These are phyloP conservation scores for Cronartium quercuum DNA, from an alignment of 1,284 basidiomycete species.

Conservation along the genomic window DNA sequence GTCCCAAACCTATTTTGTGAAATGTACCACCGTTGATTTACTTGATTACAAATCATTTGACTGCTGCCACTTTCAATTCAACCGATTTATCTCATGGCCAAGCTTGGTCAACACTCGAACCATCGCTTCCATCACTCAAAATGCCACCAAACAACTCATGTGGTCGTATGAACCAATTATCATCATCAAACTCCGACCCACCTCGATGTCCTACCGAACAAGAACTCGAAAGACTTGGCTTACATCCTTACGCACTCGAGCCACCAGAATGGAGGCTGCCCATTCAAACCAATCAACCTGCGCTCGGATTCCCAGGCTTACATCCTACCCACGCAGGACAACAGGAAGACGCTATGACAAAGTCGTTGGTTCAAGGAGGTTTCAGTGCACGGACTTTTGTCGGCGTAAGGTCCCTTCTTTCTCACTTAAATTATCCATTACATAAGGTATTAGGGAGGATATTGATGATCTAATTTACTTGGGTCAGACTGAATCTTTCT, in stretches of 20 bases:
- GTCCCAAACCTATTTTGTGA: too few species aligned
- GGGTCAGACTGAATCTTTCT: constrained; percentile 55
- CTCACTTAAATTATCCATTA: too few species aligned
- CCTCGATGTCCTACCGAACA: background rate
- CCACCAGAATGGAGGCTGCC: constrained; percentile 36
- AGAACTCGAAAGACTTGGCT: background rate
- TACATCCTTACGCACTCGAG: constrained; percentile 19
- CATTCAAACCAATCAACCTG: constrained; percentile 30
- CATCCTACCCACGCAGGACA: constrained; percentile 74
- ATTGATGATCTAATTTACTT: background rate
- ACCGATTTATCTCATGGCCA: too few species aligned
- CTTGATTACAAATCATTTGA: too few species aligned
- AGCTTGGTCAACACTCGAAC: background rate
- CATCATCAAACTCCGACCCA: background rate
- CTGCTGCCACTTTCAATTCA: too few species aligned
- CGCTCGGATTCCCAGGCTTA: constrained; percentile 69
- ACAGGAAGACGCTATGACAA: constrained; percentile 75
- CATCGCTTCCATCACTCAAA: background rate
- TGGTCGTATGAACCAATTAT: background rate
- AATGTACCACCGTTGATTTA: too few species aligned
- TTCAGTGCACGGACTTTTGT: constrained; percentile 61
- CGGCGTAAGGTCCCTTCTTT: constrained; percentile 53
- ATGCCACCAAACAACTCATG: background rate
- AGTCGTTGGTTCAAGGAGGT: constrained; percentile 71
- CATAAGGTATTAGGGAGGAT: too few species aligned